Evolutionary conservation across 805 yeast genomes (phyloP).

Genomic region (Wickerhamomyces bisporus): DNA sequence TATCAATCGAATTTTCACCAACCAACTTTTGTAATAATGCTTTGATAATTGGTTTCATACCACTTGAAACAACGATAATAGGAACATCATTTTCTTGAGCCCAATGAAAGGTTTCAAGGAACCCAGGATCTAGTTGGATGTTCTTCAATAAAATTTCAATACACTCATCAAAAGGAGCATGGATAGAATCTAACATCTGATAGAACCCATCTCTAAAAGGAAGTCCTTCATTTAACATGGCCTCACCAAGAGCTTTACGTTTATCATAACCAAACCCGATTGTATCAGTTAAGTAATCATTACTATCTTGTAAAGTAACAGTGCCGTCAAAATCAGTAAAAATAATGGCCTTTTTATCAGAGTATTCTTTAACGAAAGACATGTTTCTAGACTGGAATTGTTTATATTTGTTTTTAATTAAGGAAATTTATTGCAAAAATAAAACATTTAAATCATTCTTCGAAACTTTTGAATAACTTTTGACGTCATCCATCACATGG

Average conservation of each 20-base stretch:
- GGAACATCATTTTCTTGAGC: slow-evolving; percentile 69
- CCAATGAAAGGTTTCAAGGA: slow-evolving; percentile 76
- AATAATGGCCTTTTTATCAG: slow-evolving; percentile 59
- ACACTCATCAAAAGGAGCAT: slow-evolving; percentile 77
- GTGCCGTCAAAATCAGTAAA: slow-evolving; percentile 99
- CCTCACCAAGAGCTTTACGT: slow-evolving; percentile 64
- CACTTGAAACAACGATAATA: slow-evolving; percentile 81
- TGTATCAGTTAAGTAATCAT: slow-evolving; percentile 85
- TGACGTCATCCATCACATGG: no score
- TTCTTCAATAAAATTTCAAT: slow-evolving; percentile 60
- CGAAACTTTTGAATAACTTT: no score
- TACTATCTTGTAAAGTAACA: slow-evolving; percentile 90
- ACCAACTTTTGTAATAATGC: slow-evolving; percentile 70
- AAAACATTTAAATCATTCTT: no score
- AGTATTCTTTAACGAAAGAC: slow-evolving; percentile 21
- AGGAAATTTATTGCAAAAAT: no score
- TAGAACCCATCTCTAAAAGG: slow-evolving; percentile 79
- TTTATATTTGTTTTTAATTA: no score
- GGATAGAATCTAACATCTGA: slow-evolving; percentile 76
- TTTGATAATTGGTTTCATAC: slow-evolving; percentile 88
- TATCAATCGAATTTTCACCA: slow-evolving; percentile 67
- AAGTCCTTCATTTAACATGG: slow-evolving; percentile 61
- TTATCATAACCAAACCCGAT: slow-evolving; percentile 76
- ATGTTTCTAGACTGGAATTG: slow-evolving; percentile 9
- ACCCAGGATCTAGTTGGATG: slow-evolving; percentile 85